Base-by-base conservation (phyloP, 2,329 filamentous ascomycete species). In the Exophiala viscosa region DNA sequence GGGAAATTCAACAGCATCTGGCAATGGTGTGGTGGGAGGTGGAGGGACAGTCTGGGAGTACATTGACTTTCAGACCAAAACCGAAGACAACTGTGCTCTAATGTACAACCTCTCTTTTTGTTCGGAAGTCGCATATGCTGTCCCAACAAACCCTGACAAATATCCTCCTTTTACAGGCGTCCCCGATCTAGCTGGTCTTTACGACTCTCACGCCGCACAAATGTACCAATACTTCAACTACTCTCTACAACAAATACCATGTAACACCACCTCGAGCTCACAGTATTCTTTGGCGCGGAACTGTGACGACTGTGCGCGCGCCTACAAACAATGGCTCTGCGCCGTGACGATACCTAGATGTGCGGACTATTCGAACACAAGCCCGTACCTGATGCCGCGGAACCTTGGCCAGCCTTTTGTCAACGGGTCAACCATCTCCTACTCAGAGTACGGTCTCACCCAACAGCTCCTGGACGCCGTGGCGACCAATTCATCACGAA, bases 301-400 rank as follows among this genome's bases (percentile, higher is more conserved):
- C 61, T 99, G 93, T 74, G 70, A 75, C 39, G 81, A 95, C 69
- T 99, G 93, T 70, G 81, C 76, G 13, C 65, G 67, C 1, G 89
- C 90, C 7, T 99, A 99, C 78, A 96, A 95, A 69, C 78, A 84
- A 65, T 99, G 93, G 93, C 84, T 99, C 15, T 99, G 93, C 73
- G 87, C 89, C 18, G 90, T 97, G 23, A 87, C 84, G 13, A 93
- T 99, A 57, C 93, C 93, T 1, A 87, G 91, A 28, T 99, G 93
- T 73, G 86, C 89, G 65, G 92, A 96, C 71, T 93, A 88, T 63
- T 81, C 78, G 45, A 81, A 77, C 44, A 64, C 68, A 1, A 74
- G 76, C 11, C 48, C 75, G 1, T 83, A 74, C 65, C 77, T 90
- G 2, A 81, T 84, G 55, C 75, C 79, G 15, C 86, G 93, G 41